Evolutionary conservation across 1,284 basidiomycete species (phyloP).

Genomic region (Sporisorium exsertum): DNA sequence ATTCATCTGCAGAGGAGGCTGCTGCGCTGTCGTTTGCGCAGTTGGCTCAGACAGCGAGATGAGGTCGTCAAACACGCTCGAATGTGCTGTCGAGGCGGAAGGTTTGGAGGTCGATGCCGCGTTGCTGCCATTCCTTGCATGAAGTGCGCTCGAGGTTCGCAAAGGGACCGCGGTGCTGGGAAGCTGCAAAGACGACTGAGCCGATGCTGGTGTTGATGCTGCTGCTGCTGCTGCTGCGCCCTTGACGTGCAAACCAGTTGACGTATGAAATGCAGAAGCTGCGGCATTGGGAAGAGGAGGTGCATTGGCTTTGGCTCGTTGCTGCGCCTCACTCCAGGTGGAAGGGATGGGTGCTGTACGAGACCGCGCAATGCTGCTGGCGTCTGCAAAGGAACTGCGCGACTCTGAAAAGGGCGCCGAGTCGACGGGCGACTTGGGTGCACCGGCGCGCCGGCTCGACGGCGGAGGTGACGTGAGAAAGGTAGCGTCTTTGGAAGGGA

Average conservation of each 20-base stretch:
- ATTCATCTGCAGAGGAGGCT: conserved; percentile 54
- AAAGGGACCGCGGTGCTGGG: conserved; percentile 22
- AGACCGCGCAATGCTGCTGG: conserved; percentile 45
- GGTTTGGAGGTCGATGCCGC: conserved; percentile 11
- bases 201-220: neutral
- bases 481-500: conserved; percentile 56
- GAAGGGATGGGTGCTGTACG: conserved; percentile 55
- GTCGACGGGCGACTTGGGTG: conserved; percentile 14
- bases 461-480: conserved; percentile 35
- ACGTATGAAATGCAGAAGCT: conserved; percentile 16
- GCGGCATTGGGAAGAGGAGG: conserved; percentile 26
- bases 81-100: conserved; percentile 24
- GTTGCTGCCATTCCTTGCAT: conserved; percentile 15
- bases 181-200: conserved; percentile 16
- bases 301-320: conserved; percentile 31
- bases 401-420: conserved; percentile 5
- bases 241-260: conserved; percentile 11
- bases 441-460: conserved; percentile 6
- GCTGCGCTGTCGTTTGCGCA: conserved; percentile 15
- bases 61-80: conserved; percentile 55
- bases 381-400: conserved; percentile 11
- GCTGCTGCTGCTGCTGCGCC: neutral
- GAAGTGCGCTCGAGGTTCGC: conserved; percentile 41
- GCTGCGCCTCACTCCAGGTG: conserved; percentile 54
- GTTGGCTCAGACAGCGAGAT: conserved; percentile 33